Evolutionary conservation across 2,329 filamentous ascomycete species (phyloP), one percentile per base, ranked within the genome.

Genomic region (Dothistroma septosporum): DNA sequence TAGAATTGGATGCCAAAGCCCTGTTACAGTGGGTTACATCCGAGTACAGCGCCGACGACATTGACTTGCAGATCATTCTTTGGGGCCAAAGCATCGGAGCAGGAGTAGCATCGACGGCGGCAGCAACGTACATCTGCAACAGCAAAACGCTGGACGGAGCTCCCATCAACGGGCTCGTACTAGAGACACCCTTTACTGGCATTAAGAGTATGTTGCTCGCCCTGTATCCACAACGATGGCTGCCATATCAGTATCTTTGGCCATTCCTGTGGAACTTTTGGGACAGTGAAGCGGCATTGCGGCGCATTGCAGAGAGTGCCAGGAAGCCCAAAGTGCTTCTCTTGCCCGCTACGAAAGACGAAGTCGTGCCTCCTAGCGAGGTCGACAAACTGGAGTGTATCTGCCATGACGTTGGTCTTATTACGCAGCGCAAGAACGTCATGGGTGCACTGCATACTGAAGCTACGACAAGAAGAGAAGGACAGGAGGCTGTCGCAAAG

Each of bases 1-100:
- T 93, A 64, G 82, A 88, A 66, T 75, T 81, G 19, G 90, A 93
- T 72, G 83, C 87, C 0, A 78, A 82, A 59, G 87, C 89, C 0
- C 83, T 87, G 8, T 70, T 90, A 22, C 67, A 77, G 10, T 91
- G 87, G 87, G 80, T 88, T 24, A 77, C 78, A 4, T 69, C 80
- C 19, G 74, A 68, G 0, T 77, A 80, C 48, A 55, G 57, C 5
- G 14, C 12, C 2, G 50, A 60, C 1, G 55, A 66, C 19, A 64
- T 75, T 24, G 78, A 82, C 66, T 44, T 69, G 28, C 37, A 65
- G 9, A 62, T 90, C 0, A 69, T 91, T 0, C 75, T 92, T 11
- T 92, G 89, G 89, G 89, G 89, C 0, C 89, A 92, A 73, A 91
- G 87, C 64, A 85, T 92, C 57, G 90, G 90, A 1, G 84, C 86